phyloP scores from a whole-genome alignment of 345 rosid genomes.

The Aethionema arabicum region DNA sequence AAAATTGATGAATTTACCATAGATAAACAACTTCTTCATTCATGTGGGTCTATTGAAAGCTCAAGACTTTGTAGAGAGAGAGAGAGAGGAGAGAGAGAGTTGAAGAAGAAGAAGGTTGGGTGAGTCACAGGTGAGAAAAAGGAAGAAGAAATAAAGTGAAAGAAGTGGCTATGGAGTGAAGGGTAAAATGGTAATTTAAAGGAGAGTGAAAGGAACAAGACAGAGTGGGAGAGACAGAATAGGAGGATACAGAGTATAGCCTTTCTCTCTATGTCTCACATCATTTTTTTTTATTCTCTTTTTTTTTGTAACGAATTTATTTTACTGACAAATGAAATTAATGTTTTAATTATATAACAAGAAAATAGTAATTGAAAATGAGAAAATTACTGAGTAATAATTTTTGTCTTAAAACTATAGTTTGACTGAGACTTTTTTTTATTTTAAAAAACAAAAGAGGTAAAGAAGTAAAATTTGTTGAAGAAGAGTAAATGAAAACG shows the following conservation, averaged over 20 bases:
- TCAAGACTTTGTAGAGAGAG: slow-evolving; percentile 28
- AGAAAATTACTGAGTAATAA: slow-evolving; percentile 29
- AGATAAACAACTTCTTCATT: neutral
- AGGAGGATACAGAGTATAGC: slow-evolving; percentile 37
- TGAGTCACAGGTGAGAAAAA: slow-evolving; percentile 36
- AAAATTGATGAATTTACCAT: neutral
- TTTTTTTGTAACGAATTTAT: slow-evolving; percentile 20
- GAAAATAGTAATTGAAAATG: slow-evolving; percentile 29
- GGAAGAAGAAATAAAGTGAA: slow-evolving; percentile 20
- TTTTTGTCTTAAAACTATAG: slow-evolving; percentile 15
- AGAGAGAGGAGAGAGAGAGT: slow-evolving; percentile 17
- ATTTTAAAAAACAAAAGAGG: slow-evolving; percentile 6
- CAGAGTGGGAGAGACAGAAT: slow-evolving; percentile 44
- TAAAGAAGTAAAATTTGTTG: neutral
- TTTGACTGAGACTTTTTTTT: slow-evolving; percentile 29
- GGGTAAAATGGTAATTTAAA: slow-evolving; percentile 22
- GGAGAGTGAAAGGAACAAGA: slow-evolving; percentile 57
- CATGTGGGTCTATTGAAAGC: slow-evolving; percentile 30
- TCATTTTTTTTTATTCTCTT: slow-evolving; percentile 10
- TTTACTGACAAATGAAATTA: slow-evolving; percentile 32
- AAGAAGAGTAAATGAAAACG: slow-evolving; percentile 30
- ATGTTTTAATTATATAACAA: slow-evolving; percentile 16
- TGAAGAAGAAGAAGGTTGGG: slow-evolving; percentile 12
- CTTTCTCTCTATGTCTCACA: slow-evolving; percentile 37
- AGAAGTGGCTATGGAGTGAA: neutral